Evolutionary conservation across 2,329 filamentous ascomycete species (phyloP), one percentile per base, ranked within the genome.

Genomic region (Myriosclerotinia duriaeana): DNA sequence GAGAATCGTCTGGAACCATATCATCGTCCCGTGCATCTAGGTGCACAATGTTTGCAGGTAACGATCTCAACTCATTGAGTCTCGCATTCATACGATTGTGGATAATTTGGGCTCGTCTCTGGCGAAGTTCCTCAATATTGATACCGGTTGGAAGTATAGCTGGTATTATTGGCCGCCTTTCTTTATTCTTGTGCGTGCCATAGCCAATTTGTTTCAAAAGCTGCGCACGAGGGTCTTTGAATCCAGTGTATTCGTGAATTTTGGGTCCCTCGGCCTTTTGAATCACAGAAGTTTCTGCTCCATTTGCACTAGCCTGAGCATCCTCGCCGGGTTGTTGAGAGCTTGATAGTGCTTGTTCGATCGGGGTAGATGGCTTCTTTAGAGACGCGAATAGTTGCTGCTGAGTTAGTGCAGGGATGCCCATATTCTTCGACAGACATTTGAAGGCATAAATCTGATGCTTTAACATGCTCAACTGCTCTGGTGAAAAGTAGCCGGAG

Each of bases 401-500:
- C 76, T 96, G 92, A 70, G 97, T 85, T 69, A 87, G 84, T 40
- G 85, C 79, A 0, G 94, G 92, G 4, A 98, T 87, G 0, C 93
- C 89, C 17, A 90, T 83, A 72, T 97, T 97, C 78, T 95, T 96
- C 6, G 91, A 89, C 5, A 99, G 83, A 71, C 93, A 84, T 78
- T 96, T 96, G 79, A 97, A 98, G 0, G 94, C 93, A 72, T 89
- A 84, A 61, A 98, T 97, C 77, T 99, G 95, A 71, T 91, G 89
- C 68, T 92, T 85, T 12, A 99, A 81, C 53, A 91, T 86, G 34
- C 85, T 83, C 55, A 97, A 81, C 77, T 99, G 95, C 66, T 95
- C 90, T 34, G 85, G 84, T 15, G 88, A 89, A 76, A 97, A 93
- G 69, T 87, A 87, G 61, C 84, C 83, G 30, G 78, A 78, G n/a